Evolutionary conservation across 2,329 filamentous ascomycete species (phyloP).

Genomic region (Stromatinia cepivora): DNA sequence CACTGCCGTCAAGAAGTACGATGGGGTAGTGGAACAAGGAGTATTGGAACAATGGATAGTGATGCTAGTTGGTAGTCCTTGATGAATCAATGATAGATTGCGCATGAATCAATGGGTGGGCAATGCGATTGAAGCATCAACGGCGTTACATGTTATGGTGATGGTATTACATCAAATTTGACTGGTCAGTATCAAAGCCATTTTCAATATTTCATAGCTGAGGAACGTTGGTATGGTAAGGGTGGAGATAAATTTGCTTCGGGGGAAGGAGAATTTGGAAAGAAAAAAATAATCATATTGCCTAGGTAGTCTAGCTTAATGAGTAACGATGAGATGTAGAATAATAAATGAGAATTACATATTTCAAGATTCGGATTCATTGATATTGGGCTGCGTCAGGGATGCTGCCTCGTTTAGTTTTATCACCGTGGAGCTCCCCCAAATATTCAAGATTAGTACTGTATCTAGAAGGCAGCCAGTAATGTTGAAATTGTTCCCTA

Average conservation of each 20-base stretch:
- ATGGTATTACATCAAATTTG: background rate
- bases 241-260: background rate
- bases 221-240: background rate
- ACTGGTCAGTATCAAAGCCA: background rate
- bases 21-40: background rate
- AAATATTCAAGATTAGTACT: too few relatives aligned
- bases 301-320: conserved; percentile 16
- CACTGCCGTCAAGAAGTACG: background rate
- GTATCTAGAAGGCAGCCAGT: too few relatives aligned
- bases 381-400: background rate
- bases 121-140: background rate
- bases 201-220: conserved; percentile 20
- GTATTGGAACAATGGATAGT: background rate
- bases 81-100: conserved; percentile 3
- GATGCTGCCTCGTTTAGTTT: background rate
- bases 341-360: background rate
- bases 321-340: conserved; percentile 15
- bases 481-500: too few relatives aligned
- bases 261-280: conserved; percentile 11
- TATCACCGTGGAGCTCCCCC: background rate
- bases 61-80: background rate
- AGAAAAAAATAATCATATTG: conserved; percentile 14
- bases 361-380: background rate
- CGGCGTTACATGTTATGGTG: conserved; percentile 6
- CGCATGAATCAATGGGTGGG: background rate